Percentiles rank a stretch among this genome's conserved stretches.
Conservation (phyloP, 345 rosid species). For the Eucalyptus erythrocorys region DNA sequence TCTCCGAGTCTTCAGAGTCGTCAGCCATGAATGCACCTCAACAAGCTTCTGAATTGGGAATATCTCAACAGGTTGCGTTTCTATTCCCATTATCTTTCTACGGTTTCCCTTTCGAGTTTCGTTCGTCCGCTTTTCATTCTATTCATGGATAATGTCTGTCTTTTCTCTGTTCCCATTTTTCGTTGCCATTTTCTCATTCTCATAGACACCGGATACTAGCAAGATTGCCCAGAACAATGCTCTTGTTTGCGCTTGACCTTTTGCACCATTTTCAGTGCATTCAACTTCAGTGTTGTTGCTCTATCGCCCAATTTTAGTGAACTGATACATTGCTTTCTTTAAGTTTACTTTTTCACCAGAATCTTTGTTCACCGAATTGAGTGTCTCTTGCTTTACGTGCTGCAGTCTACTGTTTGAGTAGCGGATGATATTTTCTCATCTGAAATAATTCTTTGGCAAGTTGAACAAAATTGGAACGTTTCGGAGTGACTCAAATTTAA, state of each 20-base stretch:
- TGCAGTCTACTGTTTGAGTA: not conserved
- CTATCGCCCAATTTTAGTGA: not conserved
- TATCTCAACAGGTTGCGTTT: constrained; percentile 35
- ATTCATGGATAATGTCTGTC: not conserved
- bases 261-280: not conserved
- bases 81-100: not conserved
- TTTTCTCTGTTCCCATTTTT: not conserved
- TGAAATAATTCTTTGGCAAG: not conserved
- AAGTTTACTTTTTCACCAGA: not conserved
- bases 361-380: not conserved
- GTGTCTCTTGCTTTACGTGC: not conserved
- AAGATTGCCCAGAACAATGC: not conserved
- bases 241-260: not conserved
- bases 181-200: not conserved
- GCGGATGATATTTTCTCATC: not conserved
- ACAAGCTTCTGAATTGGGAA: constrained; percentile 29
- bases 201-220: not conserved
- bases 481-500: not conserved
- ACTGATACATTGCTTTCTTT: not conserved
- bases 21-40: constrained; percentile 38
- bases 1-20: not conserved
- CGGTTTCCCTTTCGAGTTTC: not conserved
- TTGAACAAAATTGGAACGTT: not conserved
- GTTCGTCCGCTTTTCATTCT: not conserved
- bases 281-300: not conserved